A percentile compares a stretch with the other conserved stretches of the same genome.
phyloP scores from a whole-genome alignment of 2,329 filamentous ascomycete species.

The Fusarium albosuccineum region DNA sequence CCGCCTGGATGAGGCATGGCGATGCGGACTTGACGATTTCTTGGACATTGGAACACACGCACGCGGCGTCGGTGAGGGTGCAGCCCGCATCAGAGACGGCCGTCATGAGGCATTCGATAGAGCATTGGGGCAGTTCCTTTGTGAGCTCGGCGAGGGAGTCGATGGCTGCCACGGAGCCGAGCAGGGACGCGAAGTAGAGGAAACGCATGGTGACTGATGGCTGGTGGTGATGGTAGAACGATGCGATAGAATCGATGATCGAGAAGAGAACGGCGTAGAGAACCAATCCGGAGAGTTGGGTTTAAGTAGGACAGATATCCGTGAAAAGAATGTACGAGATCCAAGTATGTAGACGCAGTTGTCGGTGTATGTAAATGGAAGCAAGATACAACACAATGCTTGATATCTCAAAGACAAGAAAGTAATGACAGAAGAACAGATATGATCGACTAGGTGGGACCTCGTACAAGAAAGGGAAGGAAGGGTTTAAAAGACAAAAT shows the following conservation, averaged over 20 bases:
- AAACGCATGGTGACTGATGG: constrained; percentile 12
- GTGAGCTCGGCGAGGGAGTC: constrained; percentile 30
- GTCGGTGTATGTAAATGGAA: no score
- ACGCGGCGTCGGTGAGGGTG: constrained; percentile 50
- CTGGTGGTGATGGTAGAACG: constrained; percentile 1
- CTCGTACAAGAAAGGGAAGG: constrained; percentile 1
- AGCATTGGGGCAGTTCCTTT: constrained; percentile 54
- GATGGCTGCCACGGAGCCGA: constrained; percentile 24
- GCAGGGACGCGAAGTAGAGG: constrained; percentile 22
- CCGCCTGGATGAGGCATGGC: constrained; percentile 52
- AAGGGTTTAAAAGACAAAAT: background rate
- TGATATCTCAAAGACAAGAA: background rate
- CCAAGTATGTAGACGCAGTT: no score
- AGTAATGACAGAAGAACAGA: background rate
- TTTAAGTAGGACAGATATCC: no score
- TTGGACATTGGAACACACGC: constrained; percentile 55
- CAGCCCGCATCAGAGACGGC: constrained; percentile 52
- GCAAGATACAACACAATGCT: no score
- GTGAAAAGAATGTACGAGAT: no score
- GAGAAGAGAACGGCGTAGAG: background rate
- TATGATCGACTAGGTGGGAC: background rate
- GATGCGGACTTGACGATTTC: constrained; percentile 51
- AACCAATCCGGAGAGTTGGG: no score
- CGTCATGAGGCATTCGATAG: constrained; percentile 52
- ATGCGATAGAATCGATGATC: constrained; percentile 7